Base-by-base conservation (phyloP, 2,329 filamentous ascomycete genomes). In the Scedosporium dehoogii region DNA sequence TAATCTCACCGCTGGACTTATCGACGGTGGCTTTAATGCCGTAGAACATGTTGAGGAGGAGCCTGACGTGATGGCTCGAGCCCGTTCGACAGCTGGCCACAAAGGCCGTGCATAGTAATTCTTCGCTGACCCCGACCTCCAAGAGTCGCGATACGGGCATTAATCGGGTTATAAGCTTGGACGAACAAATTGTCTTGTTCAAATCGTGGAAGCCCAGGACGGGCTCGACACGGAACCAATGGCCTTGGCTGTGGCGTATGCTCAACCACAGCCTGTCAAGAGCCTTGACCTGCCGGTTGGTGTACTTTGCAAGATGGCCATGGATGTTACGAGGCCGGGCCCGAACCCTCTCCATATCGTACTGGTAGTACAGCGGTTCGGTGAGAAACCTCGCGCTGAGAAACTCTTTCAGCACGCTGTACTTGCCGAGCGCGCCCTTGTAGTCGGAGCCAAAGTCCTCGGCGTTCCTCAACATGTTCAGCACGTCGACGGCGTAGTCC, bases 311-410 rank as follows among this genome's bases (percentile, higher is more conserved):
- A 14, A 64, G 25, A 29, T 66, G 59, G 16, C 69, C 67, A 64
- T 75, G 72, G 14, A 76, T 64, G 58, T 78, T 71, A 25, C 79
- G 74, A 2, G 79, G 73, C 2, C 69, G 69, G 42, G 79, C 67
- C 21, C 75, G 73, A 27, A 78, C 71, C 2, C 74, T 70, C 0
- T 70, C 64, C 57, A 76, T 74, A 63, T 81, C 76, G 44, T 76
- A 76, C 58, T 80, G 76, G 33, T 76, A 75, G 68, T 82, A 83
- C 0, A 77, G 60, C 0, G 76, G 73, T 21, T 81, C 75, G 0
- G 75, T 74, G 57, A 81, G 67, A 66, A 78, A 83, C 1, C 79
- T 75, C 3, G 79, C 75, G 64, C 75, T 76, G 65, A 81, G 66
- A 65, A 77, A 82, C 64, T 83, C 81, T 51, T 68, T 65, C 70